These are phyloP conservation scores for Emmonsia crescens DNA, from an alignment of 2,329 filamentous ascomycete species.

Conservation along the genomic window DNA sequence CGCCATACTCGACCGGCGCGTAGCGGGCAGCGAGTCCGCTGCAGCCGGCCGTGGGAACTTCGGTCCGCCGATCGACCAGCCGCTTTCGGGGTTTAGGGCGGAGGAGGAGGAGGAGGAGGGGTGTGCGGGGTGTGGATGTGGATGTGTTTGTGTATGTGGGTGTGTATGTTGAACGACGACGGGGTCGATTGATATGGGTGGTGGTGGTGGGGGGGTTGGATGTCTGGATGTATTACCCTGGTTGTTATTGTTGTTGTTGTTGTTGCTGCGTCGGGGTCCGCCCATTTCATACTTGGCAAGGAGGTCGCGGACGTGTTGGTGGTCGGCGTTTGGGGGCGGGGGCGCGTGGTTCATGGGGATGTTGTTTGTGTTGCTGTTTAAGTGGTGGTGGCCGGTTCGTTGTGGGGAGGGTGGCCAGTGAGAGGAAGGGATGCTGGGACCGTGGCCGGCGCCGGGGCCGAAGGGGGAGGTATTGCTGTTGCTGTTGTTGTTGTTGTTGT, in stretches of 20 bases:
- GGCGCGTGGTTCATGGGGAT: not conserved
- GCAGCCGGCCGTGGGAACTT: slow-evolving; percentile 28
- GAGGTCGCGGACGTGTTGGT: slow-evolving; percentile 51
- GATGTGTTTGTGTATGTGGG: not conserved
- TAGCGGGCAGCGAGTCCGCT: slow-evolving; percentile 44
- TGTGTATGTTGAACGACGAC: not conserved
- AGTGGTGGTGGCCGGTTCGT: slow-evolving; percentile 28
- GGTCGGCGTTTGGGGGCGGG: slow-evolving; percentile 34
- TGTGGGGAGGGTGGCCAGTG: slow-evolving; percentile 60
- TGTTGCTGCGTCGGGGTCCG: slow-evolving; percentile 34
- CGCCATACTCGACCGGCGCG: slow-evolving; percentile 58
- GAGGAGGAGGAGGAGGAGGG: slow-evolving; percentile 23
- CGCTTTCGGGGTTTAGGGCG: slow-evolving; percentile 41
- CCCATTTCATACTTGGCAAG: slow-evolving; percentile 57
- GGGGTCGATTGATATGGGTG: slow-evolving; percentile 9
- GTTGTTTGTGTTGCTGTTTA: slow-evolving; percentile 25
- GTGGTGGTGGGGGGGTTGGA: slow-evolving; percentile 34
- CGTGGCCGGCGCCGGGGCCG: slow-evolving; percentile 48
- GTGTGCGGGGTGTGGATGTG: not conserved
- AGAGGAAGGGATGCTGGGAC: slow-evolving; percentile 49
- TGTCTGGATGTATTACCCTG: slow-evolving; percentile 40
- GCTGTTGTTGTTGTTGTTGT: slow-evolving; percentile 8
- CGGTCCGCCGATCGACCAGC: slow-evolving; percentile 44
- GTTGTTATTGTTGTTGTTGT: no score
- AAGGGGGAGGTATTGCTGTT: slow-evolving; percentile 18